Evolutionary conservation across 441 rosid species (phyloP), one percentile per base, ranked within the genome.

Genomic region (Daphne laureola): DNA sequence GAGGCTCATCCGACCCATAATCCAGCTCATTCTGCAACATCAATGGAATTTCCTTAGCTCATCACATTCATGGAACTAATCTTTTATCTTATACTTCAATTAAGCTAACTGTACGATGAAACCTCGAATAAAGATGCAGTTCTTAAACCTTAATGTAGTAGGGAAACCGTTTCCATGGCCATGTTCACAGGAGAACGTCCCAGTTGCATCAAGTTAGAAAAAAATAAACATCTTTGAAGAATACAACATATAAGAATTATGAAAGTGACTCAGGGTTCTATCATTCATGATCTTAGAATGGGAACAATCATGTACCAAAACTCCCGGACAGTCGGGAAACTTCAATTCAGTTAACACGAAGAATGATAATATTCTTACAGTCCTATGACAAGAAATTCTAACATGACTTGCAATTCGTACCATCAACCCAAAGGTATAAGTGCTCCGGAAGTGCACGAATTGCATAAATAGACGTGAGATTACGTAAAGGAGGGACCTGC

Each of bases 21-120:
- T 79, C 85, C 13, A 82, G 74, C 61, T 78, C 87, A 56, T 72
- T 81, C 87, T 81, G 66, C 61, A 65, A 3, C 14, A 35, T 2
- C 14, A 54, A 23, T 36, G 4, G 18, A 6, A 59, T 40, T 8
- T 14, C 16, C 49, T 36, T 21, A 57, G 17, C 48, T 16, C 23
- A 52, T 42, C 1, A 31, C 45, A 27, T 8, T 7, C 4, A 42
- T 40, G 21, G 3, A n/a, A 31, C 36, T 21, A 25, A 25, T 14
- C 25, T 21, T n/a, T 31, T 7, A 4, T 43, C 25, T 41, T 55
- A n/a, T 17, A 44, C 18, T 14, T 12, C 15, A 35, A 47, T 43
- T 21, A n/a, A 31, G 45, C 36, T 13, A 27, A 26, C 17, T 9
- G 11, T 4, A 31, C 7, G 1, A 31, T n/a, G 11, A 31, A 31